Conservation (phyloP, 345 rosid genomes). For the Salix arbutifolia region DNA sequence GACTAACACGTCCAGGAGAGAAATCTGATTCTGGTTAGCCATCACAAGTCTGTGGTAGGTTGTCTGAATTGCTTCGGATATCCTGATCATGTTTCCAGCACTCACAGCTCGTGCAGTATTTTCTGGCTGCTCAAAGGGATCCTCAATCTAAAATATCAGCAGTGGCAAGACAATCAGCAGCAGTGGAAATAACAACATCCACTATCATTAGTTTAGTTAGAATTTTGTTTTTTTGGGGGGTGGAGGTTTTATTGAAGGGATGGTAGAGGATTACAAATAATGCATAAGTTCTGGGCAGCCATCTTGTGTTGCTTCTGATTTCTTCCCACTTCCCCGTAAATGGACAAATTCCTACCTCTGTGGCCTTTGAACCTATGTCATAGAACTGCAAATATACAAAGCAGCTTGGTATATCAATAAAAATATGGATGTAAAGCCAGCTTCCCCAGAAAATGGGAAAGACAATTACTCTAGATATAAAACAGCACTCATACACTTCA, state of each 20-base stretch:
- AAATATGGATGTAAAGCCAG: background rate
- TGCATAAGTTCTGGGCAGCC: constrained; percentile 74
- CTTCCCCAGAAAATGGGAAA: background rate
- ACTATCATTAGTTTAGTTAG: background rate
- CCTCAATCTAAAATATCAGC: constrained; percentile 60
- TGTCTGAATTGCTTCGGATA: constrained; percentile 47
- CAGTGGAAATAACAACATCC: background rate
- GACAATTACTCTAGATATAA: background rate
- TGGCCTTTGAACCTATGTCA: constrained; percentile 44
- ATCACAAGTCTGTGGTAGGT: constrained; percentile 38
- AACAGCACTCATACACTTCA: background rate
- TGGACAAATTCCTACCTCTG: constrained; percentile 65
- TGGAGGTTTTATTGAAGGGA: background rate
- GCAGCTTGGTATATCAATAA: background rate
- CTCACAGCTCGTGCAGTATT: constrained; percentile 71
- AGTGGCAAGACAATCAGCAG: background rate
- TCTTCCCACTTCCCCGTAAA: constrained; percentile 70
- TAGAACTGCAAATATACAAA: constrained; percentile 45
- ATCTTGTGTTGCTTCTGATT: constrained; percentile 54
- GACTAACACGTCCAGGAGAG: constrained; percentile 36
- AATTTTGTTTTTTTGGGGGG: background rate
- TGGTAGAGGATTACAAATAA: constrained; percentile 49
- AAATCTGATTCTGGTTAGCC: constrained; percentile 21
- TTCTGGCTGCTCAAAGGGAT: constrained; percentile 85
- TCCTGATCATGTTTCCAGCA: constrained; percentile 42